Evolutionary conservation across 2,329 filamentous ascomycete species (phyloP).

Genomic region (Epichloe sp.): DNA sequence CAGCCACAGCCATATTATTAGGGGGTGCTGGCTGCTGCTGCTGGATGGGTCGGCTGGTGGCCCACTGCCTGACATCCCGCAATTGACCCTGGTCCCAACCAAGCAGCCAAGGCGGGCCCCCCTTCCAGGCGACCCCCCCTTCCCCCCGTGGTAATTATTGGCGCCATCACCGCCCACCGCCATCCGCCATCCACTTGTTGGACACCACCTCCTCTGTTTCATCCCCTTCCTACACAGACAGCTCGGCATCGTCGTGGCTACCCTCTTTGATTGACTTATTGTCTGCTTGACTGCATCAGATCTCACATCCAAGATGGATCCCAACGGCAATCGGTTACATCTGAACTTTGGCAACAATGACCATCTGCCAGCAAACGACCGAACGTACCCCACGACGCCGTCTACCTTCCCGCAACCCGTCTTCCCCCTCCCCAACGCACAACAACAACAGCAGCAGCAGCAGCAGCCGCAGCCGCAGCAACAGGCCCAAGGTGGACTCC

Average conservation of each 20-base stretch:
- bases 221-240: no score
- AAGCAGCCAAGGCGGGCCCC: not conserved
- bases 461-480: conserved; percentile 26
- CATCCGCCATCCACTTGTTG: not conserved
- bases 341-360: conserved; percentile 57
- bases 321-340: conserved; percentile 48
- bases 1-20: not conserved
- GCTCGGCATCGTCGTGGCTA: no score
- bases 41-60: no score
- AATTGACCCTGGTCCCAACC: not conserved
- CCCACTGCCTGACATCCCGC: not conserved
- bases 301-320: conserved; percentile 28
- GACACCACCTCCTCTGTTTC: no score
- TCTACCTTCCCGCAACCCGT: conserved; percentile 54
- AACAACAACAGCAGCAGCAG: conserved; percentile 25
- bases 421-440: conserved; percentile 3
- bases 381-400: conserved; percentile 74
- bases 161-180: not conserved
- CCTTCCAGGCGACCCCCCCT: not conserved
- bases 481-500: conserved; percentile 25
- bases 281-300: not conserved
- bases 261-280: no score
- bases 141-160: not conserved
- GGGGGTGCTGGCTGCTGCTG: no score
- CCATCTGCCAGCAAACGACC: conserved; percentile 47